Conservation (phyloP, 192 early-diverging fungal species). For the Backusella parvicylindrica region DNA sequence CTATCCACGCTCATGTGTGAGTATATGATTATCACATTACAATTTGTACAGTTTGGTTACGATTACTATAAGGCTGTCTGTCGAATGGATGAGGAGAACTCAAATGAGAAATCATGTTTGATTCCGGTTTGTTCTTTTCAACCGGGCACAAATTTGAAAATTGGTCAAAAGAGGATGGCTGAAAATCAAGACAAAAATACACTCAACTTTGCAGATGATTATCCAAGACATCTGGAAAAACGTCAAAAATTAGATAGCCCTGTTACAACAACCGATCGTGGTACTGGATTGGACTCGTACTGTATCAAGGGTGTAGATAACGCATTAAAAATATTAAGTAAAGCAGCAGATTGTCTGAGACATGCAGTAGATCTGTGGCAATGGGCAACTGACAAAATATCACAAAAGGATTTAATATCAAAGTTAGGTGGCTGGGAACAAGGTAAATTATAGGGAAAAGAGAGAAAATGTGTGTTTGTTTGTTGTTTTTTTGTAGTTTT, state of each 20-base stretch:
- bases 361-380: conserved; percentile 27
- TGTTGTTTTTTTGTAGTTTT: not conserved
- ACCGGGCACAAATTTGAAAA: not conserved
- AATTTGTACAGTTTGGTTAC: conserved; percentile 24
- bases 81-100: conserved; percentile 14
- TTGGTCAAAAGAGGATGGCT: not conserved
- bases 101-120: conserved; percentile 28
- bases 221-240: not conserved
- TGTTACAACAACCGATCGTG: not conserved
- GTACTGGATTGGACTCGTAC: conserved; percentile 15
- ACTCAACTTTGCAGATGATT: conserved; percentile 5
- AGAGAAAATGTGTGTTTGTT: not conserved
- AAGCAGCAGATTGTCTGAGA: conserved; percentile 24
- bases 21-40: conserved; percentile 14
- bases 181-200: not conserved
- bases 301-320: conserved; percentile 26
- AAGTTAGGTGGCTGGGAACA: conserved; percentile 20
- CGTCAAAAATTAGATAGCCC: not conserved
- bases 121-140: conserved; percentile 32
- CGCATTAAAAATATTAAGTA: conserved; percentile 22
- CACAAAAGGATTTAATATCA: not conserved
- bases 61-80: conserved; percentile 28
- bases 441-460: conserved; percentile 8
- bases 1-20: conserved; percentile 23
- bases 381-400: conserved; percentile 5